A percentile compares a stretch with the other conserved stretches of the same genome.
These are phyloP conservation scores for Populus tomentosa DNA, from an alignment of 441 rosid species.

Conservation along the genomic window DNA sequence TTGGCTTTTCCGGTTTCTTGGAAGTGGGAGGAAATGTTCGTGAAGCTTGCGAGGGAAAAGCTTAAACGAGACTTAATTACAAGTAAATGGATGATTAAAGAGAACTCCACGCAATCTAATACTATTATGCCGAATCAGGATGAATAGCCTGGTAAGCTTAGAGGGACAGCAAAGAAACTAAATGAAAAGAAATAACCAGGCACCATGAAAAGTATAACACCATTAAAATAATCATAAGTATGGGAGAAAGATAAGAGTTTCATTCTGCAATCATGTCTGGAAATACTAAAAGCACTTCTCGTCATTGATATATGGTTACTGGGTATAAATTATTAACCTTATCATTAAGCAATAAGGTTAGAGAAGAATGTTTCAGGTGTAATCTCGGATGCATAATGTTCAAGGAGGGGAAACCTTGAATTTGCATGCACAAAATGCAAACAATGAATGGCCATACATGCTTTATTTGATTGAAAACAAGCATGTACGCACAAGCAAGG, in stretches of 20 bases:
- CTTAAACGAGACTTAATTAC: background rate
- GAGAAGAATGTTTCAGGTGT: no score
- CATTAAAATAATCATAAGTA: background rate
- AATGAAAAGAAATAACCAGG: background rate
- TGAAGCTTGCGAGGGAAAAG: background rate
- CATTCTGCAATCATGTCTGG: background rate
- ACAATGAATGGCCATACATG: no score
- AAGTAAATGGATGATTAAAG: background rate
- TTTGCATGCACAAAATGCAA: no score
- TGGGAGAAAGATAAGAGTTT: background rate
- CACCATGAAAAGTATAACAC: background rate
- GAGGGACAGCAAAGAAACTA: background rate
- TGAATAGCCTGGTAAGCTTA: background rate
- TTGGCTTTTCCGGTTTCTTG: background rate
- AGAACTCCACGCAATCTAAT: background rate
- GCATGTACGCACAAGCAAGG: no score
- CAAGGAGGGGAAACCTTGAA: no score
- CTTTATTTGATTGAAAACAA: no score
- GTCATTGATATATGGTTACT: background rate
- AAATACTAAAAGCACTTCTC: background rate
- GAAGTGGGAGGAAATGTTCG: constrained; percentile 8
- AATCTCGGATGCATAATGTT: no score
- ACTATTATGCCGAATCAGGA: background rate
- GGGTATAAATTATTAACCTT: background rate
- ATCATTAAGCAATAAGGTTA: no score